Base-by-base conservation (phyloP, 352 stramenopile species). In the Thalassiosira allenii region DNA sequence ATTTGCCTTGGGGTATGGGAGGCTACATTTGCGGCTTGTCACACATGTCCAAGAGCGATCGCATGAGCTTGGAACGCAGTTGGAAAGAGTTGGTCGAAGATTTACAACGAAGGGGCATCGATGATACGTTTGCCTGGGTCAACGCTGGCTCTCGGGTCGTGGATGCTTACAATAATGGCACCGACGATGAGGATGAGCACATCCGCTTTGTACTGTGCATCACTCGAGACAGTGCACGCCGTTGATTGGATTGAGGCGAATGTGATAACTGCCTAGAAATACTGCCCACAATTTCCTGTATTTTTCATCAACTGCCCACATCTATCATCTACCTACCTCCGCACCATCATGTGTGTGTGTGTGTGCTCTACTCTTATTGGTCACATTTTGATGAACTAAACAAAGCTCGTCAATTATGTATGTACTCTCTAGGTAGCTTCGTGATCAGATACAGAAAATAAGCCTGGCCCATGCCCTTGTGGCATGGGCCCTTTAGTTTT, bases 1-100 rank as follows among this genome's bases (percentile, higher is more conserved):
- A 68, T 41, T 23, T 37, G 25, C 67, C 67, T 14, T 77, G 44
- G 40, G 40, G 20, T 3, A 12, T 77, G 9, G 54, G 37, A 12
- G 56, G 25, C 22, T 77, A 59, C 25, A 77, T 69, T 32, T 69
- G 37, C 23, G 67, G 67, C 1, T 41, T 77, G 22, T 61, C 67
- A 40, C 54, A 61, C 22, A 66, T 61, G 37, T 20, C 9, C 2
- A 68, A 20, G 22, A 32, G 2, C 1, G 27, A 58, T 1, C 20
- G 17, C 1, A 32, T 34, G n/a, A 41, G 34, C 20, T n/a, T 41
- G 53, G 9, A 63, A 20, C n/a, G 3, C 9, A 9, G 37, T 9
- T 63, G n/a, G 12, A 63, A 63, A 20, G 53, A 41, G 9, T 63
- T 63, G 9, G n/a, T 63, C n/a, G 5, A 63, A 5, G 30, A 37